phyloP scores from a whole-genome alignment of 2,329 filamentous ascomycete species.

The Arthrinium phaeospermum region DNA sequence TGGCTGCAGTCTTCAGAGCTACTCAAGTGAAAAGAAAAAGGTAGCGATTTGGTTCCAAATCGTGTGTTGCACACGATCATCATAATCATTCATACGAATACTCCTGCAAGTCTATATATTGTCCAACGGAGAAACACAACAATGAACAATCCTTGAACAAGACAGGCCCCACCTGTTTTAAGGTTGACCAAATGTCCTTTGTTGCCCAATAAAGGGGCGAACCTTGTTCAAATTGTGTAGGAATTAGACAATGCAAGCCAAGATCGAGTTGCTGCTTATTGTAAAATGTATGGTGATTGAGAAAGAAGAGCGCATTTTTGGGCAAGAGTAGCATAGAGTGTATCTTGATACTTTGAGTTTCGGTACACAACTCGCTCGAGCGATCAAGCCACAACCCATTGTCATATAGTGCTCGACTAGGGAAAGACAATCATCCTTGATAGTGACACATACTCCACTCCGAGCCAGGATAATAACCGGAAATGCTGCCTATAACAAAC shows the following conservation, averaged over 20 bases:
- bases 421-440: too few species aligned
- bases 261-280: not conserved
- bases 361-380: too few species aligned
- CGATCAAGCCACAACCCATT: too few species aligned
- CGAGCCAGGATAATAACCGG: too few species aligned
- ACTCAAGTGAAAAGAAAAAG: not conserved
- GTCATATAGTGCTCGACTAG: too few species aligned
- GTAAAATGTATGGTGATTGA: not conserved
- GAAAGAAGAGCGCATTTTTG: too few species aligned
- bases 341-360: not conserved
- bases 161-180: not conserved
- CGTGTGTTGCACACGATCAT: not conserved
- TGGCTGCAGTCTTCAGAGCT: too few species aligned
- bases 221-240: not conserved
- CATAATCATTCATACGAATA: not conserved
- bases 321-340: not conserved
- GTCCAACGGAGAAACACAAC: not conserved
- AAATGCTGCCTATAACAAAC: not conserved
- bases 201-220: not conserved
- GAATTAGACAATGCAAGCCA: not conserved
- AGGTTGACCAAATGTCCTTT: not conserved
- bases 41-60: not conserved
- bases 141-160: not conserved
- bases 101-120: not conserved
- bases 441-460: too few species aligned